Conservation (phyloP, 1,284 basidiomycete species). For the Amylostereum areolatum region DNA sequence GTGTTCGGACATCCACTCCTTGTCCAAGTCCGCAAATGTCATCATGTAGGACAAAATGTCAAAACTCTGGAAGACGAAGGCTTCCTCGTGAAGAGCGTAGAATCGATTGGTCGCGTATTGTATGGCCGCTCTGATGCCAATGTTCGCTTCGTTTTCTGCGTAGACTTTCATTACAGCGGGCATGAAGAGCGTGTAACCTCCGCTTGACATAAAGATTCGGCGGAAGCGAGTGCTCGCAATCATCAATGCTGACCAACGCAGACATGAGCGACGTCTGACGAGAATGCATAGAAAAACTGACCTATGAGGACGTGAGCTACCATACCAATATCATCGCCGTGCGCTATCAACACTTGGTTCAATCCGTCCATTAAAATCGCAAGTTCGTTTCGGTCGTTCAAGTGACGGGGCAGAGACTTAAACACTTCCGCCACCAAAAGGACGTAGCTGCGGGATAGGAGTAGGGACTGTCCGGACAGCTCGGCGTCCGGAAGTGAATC, state of each 20-base stretch:
- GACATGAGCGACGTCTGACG: constrained; percentile 5
- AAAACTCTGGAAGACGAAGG: constrained; percentile 72
- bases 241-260: constrained; percentile 42
- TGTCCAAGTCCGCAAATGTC: constrained; percentile 42
- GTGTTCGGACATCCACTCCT: constrained; percentile 43
- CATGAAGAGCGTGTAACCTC: constrained; percentile 70
- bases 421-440: constrained; percentile 69
- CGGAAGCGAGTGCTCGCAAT: constrained; percentile 74
- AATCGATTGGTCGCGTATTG: constrained; percentile 72
- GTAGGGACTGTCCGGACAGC: constrained; percentile 42
- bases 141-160: constrained; percentile 46
- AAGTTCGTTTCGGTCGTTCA: constrained; percentile 71
- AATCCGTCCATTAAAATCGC: constrained; percentile 64
- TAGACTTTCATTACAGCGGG: constrained; percentile 65
- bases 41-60: constrained; percentile 56
- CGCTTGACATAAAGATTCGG: constrained; percentile 66
- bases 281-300: constrained; percentile 24
- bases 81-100: constrained; percentile 69
- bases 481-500: constrained; percentile 15
- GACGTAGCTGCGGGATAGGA: constrained; percentile 65
- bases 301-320: constrained; percentile 68
- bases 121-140: constrained; percentile 58
- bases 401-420: constrained; percentile 67
- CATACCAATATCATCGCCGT: constrained; percentile 68
- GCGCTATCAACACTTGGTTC: constrained; percentile 57